phyloP scores from a whole-genome alignment of 2,329 filamentous ascomycete genomes.

The Tolypocladium cylindrosporum region DNA sequence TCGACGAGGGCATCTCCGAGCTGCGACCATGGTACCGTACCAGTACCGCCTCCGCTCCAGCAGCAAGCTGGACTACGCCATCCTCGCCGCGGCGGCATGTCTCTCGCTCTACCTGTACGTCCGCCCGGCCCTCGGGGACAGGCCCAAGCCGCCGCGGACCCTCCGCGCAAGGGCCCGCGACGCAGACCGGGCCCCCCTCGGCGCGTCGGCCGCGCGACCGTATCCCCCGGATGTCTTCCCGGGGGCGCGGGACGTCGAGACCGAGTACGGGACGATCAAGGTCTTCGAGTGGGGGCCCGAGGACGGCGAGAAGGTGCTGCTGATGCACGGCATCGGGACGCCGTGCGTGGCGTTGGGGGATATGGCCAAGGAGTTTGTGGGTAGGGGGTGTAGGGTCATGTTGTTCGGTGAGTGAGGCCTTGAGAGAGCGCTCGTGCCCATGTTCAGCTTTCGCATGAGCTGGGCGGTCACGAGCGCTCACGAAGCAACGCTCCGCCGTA shows the following conservation, averaged over 20 bases:
- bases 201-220: conserved; percentile 23
- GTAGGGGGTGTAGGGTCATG: conserved; percentile 64
- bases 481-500: not conserved
- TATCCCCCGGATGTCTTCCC: conserved; percentile 65
- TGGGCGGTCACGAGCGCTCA: not conserved
- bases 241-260: conserved; percentile 56
- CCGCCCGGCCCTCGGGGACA: conserved; percentile 11
- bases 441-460: not conserved
- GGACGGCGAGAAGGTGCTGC: conserved; percentile 58
- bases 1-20: not conserved
- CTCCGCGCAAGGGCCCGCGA: conserved; percentile 1
- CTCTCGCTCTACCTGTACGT: conserved; percentile 25
- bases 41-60: not conserved
- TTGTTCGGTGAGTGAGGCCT: conserved; percentile 49
- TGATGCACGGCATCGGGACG: conserved; percentile 76
- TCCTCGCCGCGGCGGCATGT: conserved; percentile 14
- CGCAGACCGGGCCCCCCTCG: not conserved
- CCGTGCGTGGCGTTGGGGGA: conserved; percentile 60
- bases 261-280: conserved; percentile 59
- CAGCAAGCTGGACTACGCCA: conserved; percentile 4
- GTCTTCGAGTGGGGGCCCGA: conserved; percentile 76
- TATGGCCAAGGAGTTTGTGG: conserved; percentile 55
- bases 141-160: conserved; percentile 2
- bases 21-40: not conserved
- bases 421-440: not conserved